These are phyloP conservation scores for Lentithecium fluviatile DNA, from an alignment of 495 filamentous ascomycete species.

Conservation along the genomic window DNA sequence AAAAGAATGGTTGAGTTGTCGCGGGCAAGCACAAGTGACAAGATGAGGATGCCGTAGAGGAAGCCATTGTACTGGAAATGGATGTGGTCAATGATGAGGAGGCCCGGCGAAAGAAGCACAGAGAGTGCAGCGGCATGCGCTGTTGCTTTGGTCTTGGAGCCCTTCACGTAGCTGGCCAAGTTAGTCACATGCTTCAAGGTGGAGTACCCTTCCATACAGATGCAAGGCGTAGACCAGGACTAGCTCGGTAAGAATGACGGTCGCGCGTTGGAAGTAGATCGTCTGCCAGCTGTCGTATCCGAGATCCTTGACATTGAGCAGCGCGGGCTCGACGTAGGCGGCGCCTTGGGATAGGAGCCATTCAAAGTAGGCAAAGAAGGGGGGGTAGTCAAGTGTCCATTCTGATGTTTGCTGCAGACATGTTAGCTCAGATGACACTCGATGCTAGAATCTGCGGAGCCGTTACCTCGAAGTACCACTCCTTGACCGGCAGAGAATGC, in stretches of 20 bases:
- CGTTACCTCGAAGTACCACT: conserved; percentile 89
- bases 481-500: conserved; percentile 76
- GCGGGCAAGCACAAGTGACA: conserved; percentile 79
- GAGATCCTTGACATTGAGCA: conserved; percentile 79
- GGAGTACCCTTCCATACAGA: conserved; percentile 51
- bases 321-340: conserved; percentile 69
- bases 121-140: conserved; percentile 85
- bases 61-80: conserved; percentile 99
- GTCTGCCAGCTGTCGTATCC: conserved; percentile 88
- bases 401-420: conserved; percentile 73
- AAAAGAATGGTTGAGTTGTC: conserved; percentile 71
- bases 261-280: conserved; percentile 84
- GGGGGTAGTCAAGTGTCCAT: conserved; percentile 99
- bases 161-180: conserved; percentile 63
- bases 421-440: not conserved
- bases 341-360: conserved; percentile 86
- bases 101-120: conserved; percentile 84
- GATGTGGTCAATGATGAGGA: conserved; percentile 97
- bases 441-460: not conserved
- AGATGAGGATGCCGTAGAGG: conserved; percentile 83
- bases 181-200: conserved; percentile 8
- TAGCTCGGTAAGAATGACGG: conserved; percentile 84
- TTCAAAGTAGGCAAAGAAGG: conserved; percentile 96
- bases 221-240: conserved; percentile 81
- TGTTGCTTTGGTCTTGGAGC: conserved; percentile 69